Evolutionary conservation across 116 monocot genomes (phyloP).

Genomic region (Dioscorea cayenensis): DNA sequence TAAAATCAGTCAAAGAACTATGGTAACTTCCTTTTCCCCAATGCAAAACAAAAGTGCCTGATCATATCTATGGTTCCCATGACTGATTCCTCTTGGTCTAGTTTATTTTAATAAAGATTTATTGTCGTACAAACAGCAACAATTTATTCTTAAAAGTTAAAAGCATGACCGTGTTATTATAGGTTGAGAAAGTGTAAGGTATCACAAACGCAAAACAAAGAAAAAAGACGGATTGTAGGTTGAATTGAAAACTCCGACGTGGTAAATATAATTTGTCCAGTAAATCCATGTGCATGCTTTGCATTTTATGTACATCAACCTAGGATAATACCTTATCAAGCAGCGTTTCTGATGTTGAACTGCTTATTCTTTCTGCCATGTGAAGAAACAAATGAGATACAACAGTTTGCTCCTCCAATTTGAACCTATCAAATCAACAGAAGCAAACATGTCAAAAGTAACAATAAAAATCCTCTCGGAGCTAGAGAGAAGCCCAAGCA

Average conservation of each 20-base stretch:
- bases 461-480: neutral
- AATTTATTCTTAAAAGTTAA: slow-evolving; percentile 22
- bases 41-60: too few relatives aligned
- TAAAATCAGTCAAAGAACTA: slow-evolving; percentile 2
- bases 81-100: too few relatives aligned
- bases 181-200: neutral
- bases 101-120: too few relatives aligned
- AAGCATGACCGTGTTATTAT: neutral
- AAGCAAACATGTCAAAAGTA: neutral
- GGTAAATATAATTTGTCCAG: neutral
- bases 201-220: slow-evolving; percentile 11
- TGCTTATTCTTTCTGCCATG: slow-evolving; percentile 73
- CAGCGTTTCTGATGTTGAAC: slow-evolving; percentile 74
- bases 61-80: too few relatives aligned
- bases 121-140: too few relatives aligned
- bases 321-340: slow-evolving; percentile 66
- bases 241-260: too few relatives aligned
- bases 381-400: slow-evolving; percentile 84
- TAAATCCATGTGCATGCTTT: too few relatives aligned
- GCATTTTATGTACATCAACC: neutral
- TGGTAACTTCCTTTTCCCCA: too few relatives aligned
- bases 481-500: too few relatives aligned
- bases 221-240: slow-evolving; percentile 5
- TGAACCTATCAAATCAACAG: slow-evolving; percentile 43
- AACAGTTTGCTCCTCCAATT: slow-evolving; percentile 55